Evolutionary conservation across 495 filamentous ascomycete genomes (phyloP).

Genomic region (Oidiodendron maius): DNA sequence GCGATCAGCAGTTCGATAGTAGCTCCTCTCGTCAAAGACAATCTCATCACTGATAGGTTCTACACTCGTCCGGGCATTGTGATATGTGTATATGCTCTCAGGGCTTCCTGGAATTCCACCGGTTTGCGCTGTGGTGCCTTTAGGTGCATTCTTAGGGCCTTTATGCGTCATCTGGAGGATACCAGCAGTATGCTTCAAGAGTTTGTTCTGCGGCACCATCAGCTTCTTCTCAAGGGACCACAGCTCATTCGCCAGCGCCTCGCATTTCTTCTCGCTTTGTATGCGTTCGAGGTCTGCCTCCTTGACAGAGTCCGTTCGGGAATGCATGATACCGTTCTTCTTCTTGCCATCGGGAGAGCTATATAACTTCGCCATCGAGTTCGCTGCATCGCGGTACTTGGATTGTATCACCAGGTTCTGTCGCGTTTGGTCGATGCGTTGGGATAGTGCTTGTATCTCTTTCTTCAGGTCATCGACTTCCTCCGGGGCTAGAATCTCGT

Average conservation of each 20-base stretch:
- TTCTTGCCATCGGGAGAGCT: constrained; percentile 38
- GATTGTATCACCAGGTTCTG: constrained; percentile 84
- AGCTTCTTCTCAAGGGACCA: constrained; percentile 68
- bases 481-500: constrained; percentile 79
- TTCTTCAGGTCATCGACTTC: constrained; percentile 90
- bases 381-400: constrained; percentile 88
- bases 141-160: constrained; percentile 33
- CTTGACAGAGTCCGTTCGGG: constrained; percentile 31
- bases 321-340: constrained; percentile 45
- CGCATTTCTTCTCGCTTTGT: constrained; percentile 72
- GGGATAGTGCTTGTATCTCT: constrained; percentile 60
- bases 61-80: constrained; percentile 45
- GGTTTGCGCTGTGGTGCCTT: constrained; percentile 19
- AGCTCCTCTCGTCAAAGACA: constrained; percentile 73
- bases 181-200: constrained; percentile 88
- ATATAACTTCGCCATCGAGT: constrained; percentile 75
- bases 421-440: constrained; percentile 71
- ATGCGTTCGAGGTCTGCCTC: constrained; percentile 71
- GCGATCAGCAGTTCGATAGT: constrained; percentile 64
- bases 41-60: constrained; percentile 35
- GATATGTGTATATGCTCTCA: constrained; percentile 60
- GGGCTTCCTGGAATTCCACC: constrained; percentile 56
- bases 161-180: constrained; percentile 85
- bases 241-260: constrained; percentile 75
- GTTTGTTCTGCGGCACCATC: constrained; percentile 60